Evolutionary conservation across 2,329 filamentous ascomycete genomes (phyloP).

Genomic region (Trichoderma pleuroti): DNA sequence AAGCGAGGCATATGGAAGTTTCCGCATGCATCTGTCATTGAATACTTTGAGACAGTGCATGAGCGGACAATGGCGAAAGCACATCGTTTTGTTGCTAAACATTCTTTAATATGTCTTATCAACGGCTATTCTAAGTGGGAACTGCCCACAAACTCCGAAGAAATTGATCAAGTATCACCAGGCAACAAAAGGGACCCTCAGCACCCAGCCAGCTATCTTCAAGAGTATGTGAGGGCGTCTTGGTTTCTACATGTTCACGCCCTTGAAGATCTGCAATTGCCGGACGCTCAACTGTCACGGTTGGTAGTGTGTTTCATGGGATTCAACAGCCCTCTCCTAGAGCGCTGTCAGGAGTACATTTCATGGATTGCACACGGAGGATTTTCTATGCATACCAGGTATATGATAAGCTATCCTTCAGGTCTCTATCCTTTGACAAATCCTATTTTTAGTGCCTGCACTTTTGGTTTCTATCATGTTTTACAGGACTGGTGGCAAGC

Average conservation of each 20-base stretch:
- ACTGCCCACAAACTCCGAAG: too few relatives aligned
- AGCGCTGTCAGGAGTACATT: background rate
- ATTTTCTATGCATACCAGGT: too few relatives aligned
- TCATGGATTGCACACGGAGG: too few relatives aligned
- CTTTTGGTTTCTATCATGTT: background rate
- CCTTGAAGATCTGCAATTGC: background rate
- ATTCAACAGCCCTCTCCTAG: background rate
- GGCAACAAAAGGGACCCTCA: background rate
- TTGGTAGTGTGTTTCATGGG: background rate
- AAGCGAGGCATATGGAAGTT: background rate
- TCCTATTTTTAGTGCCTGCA: background rate
- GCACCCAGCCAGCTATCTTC: background rate
- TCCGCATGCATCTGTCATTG: slow-evolving; percentile 3
- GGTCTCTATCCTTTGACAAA: background rate
- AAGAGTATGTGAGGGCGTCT: background rate
- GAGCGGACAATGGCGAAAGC: background rate
- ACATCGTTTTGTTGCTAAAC: background rate
- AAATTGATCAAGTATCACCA: background rate
- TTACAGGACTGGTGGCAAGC: background rate
- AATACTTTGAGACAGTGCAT: slow-evolving; percentile 6
- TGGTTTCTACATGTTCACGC: background rate
- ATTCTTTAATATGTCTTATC: background rate
- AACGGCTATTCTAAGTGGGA: background rate
- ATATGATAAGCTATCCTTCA: too few relatives aligned
- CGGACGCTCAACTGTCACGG: background rate